phyloP scores from a whole-genome alignment of 352 stramenopile genomes.

The Pythium plurisporium region DNA sequence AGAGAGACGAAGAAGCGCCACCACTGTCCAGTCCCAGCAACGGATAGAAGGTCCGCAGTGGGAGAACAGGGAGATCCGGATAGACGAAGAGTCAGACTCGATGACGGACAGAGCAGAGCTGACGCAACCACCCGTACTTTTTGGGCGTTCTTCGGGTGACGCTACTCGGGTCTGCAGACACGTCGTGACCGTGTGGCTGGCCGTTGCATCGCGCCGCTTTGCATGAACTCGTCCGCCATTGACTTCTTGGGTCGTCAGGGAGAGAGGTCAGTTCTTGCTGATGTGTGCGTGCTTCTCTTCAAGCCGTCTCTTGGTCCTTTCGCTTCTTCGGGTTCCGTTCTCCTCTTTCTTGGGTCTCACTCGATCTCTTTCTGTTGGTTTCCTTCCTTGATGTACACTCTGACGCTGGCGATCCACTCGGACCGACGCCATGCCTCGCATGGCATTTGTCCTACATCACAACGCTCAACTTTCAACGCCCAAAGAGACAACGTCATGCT shows the following conservation, averaged over 20 bases:
- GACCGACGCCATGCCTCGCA: background rate
- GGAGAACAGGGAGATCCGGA: background rate
- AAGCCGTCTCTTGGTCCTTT: constrained; percentile 18
- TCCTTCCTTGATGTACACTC: constrained; percentile 6
- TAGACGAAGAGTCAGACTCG: constrained; percentile 6
- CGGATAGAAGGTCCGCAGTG: constrained; percentile 25
- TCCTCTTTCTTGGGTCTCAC: background rate
- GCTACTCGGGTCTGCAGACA: too few species aligned
- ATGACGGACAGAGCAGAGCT: background rate
- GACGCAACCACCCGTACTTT: constrained; percentile 7
- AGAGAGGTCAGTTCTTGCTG: background rate
- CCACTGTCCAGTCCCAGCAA: constrained; percentile 7
- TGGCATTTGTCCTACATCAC: constrained; percentile 1
- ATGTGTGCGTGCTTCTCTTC: constrained; percentile 22
- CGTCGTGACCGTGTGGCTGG: too few species aligned
- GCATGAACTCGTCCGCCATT: too few species aligned
- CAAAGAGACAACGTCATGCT: constrained; percentile 16
- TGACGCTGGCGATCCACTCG: background rate
- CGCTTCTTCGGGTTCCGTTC: constrained; percentile 3
- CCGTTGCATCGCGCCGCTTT: background rate
- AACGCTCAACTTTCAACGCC: background rate
- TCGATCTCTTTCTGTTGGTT: constrained; percentile 5
- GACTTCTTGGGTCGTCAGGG: background rate
- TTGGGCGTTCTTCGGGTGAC: too few species aligned
- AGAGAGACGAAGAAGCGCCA: constrained; percentile 3